Percentiles rank a stretch among this genome's conserved stretches.
These are phyloP conservation scores for Helianthus tuberosus DNA, from an alignment of 129 eudicot species.

Conservation along the genomic window DNA sequence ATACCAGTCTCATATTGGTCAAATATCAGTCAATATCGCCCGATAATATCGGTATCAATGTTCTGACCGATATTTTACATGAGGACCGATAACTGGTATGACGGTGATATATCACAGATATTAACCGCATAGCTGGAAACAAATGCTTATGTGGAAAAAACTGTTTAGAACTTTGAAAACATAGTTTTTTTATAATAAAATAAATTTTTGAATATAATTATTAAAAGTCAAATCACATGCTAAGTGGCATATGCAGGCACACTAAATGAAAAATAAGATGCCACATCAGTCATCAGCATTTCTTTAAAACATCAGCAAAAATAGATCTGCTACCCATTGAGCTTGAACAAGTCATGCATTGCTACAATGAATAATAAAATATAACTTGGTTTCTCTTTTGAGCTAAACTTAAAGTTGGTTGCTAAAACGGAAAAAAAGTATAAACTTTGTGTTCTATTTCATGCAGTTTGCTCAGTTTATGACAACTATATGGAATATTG, in stretches of 20 bases:
- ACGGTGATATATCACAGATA: no score
- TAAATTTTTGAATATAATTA: not conserved
- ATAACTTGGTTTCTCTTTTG: not conserved
- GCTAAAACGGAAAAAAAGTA: not conserved
- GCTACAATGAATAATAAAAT: not conserved
- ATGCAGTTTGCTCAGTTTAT: not conserved
- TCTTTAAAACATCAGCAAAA: not conserved
- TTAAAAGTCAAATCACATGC: not conserved
- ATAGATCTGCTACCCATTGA: not conserved
- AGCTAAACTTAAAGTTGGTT: not conserved
- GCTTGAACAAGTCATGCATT: not conserved
- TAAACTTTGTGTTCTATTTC: not conserved
- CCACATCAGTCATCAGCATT: not conserved
- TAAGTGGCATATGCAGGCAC: not conserved
- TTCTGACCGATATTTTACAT: no score
- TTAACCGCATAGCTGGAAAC: not conserved
- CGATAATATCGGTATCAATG: no score
- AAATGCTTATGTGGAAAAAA: not conserved
- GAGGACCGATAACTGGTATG: no score
- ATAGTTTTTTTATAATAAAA: not conserved
- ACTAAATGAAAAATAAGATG: not conserved
- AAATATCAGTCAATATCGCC: no score
- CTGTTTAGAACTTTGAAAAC: not conserved
- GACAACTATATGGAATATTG: slow-evolving; percentile 16
- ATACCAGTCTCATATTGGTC: no score